These are phyloP conservation scores for Hirschfeldia incana DNA, from an alignment of 345 rosid genomes.

Conservation along the genomic window DNA sequence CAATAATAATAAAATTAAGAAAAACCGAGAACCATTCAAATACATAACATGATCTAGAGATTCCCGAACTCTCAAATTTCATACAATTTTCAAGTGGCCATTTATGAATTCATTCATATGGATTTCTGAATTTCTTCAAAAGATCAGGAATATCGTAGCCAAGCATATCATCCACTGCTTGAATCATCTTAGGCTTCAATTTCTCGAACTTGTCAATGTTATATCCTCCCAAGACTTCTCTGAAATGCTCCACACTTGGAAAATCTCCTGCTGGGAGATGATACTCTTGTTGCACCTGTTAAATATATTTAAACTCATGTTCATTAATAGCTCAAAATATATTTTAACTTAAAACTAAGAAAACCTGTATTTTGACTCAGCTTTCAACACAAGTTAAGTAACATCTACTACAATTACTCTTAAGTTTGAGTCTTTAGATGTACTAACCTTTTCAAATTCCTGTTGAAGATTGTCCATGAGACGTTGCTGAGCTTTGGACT, in stretches of 20 bases:
- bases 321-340: background rate
- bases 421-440: background rate
- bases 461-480: conserved; percentile 75
- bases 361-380: background rate
- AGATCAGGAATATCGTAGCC: conserved; percentile 88
- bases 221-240: conserved; percentile 66
- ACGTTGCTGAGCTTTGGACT: conserved; percentile 81
- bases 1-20: background rate
- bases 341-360: background rate
- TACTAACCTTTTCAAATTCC: conserved; percentile 75
- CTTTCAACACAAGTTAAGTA: background rate
- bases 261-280: conserved; percentile 87
- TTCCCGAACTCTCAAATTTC: background rate
- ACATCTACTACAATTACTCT: background rate
- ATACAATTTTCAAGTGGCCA: background rate
- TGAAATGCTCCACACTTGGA: conserved; percentile 76
- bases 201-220: conserved; percentile 83
- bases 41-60: background rate
- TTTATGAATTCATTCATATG: conserved; percentile 50
- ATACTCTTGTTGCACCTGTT: conserved; percentile 79
- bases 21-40: background rate
- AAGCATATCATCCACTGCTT: conserved; percentile 88
- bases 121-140: conserved; percentile 79
- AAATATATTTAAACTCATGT: background rate
- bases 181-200: conserved; percentile 83